Base-by-base conservation (phyloP, 2,329 filamentous ascomycete genomes). In the Hirsutella minnesotensis region DNA sequence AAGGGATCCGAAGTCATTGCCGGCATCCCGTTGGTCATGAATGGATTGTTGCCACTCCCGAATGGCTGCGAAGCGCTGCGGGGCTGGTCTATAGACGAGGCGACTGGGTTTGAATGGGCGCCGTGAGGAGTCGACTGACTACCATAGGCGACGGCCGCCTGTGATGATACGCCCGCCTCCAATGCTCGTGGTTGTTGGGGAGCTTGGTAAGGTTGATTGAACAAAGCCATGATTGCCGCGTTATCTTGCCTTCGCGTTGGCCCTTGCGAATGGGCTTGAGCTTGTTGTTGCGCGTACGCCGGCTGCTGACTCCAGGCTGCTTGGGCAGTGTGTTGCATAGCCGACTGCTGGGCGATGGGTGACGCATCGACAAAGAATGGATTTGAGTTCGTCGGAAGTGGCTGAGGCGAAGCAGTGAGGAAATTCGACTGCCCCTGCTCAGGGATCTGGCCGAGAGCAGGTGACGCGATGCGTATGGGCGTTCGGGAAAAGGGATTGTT, bases 211-310 rank as follows among this genome's bases (percentile, higher is more conserved):
- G 75, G 69, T 33, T 80, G 74, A 55, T 76, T 79, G 54, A 86
- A 90, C 10, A 92, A 62, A 5, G 85, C 81, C 59, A 90, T 68
- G 46, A 92, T 90, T 4, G 81, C 81, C 3, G 75, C 77, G 49
- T 84, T 89, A 53, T 87, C 78, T 24, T 79, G 71, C 27, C 73
- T 67, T 35, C 66, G 65, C 15, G 69, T 65, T 12, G 24, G 24
- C 24, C 24, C 24, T 40, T 67, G n/a, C n/a, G n/a, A n/a, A n/a
- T n/a, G 64, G 24, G 60, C 61, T 43, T 57, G 56, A 27, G 54
- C 62, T 40, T 65, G 62, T 20, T 58, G 56, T 41, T 58, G 56
- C 9, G 33, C 4, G 18, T 46, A 49, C 16, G 44, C 40, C 24
- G 48, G 52, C 18, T 52, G 56, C 41, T 47, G 54, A 53, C 37